phyloP scores from a whole-genome alignment of 208 protist species.

The Tritrichomonas foetus region DNA sequence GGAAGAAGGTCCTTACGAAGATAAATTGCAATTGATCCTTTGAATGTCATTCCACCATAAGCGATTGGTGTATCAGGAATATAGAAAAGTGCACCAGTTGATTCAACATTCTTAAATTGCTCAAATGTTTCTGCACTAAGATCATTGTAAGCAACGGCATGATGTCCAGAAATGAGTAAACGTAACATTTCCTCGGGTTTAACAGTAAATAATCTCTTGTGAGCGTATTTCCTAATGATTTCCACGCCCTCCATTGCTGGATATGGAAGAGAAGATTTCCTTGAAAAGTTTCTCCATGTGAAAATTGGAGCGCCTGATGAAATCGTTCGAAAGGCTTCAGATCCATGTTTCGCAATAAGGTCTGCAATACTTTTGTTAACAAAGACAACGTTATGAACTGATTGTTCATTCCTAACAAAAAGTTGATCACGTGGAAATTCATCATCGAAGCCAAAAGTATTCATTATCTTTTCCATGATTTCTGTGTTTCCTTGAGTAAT shows the following conservation, averaged over 20 bases:
- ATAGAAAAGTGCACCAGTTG: neutral
- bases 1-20: neutral
- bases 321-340: neutral
- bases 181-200: neutral
- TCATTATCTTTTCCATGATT: neutral
- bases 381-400: neutral
- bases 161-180: neutral
- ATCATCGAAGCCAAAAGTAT: neutral
- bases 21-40: neutral
- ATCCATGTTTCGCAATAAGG: neutral
- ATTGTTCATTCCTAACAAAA: neutral
- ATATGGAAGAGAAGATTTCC: neutral
- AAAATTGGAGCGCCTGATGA: neutral
- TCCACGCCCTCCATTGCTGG: neutral
- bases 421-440: neutral
- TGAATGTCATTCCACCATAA: slow-evolving; percentile 29
- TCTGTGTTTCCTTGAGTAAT: neutral
- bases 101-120: neutral
- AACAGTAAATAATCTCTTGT: neutral
- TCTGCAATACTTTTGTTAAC: neutral
- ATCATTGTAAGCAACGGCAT: neutral
- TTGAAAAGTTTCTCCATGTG: neutral
- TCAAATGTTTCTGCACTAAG: neutral
- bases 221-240: neutral
- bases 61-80: neutral